Base-by-base conservation (phyloP, 257 asterid species). In the Nicotiana benthamiana region DNA sequence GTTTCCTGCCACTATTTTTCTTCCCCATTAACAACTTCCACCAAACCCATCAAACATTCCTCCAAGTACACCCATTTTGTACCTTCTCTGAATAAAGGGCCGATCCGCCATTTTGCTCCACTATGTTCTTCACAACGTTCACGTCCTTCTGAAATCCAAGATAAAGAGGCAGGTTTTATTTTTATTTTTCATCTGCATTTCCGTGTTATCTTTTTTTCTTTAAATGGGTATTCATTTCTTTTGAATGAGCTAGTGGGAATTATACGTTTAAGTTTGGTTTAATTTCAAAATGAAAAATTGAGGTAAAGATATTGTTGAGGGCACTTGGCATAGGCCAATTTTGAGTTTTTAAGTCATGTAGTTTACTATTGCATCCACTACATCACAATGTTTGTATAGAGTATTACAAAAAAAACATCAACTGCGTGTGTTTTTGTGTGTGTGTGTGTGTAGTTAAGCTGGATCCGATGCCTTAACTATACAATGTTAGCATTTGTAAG, bases 1-100 rank as follows among this genome's bases (percentile, higher is more conserved):
- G 72, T 84, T 82, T 88, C 96, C 67, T 93, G 92, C 91, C 92
- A 87, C 82, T 87, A 80, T 1, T 74, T 75, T 81, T 85, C 89
- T 28, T 89, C 88, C 54, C 80, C 92, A 27, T 79, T 82, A 18
- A 65, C 84, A 9, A 67, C 86, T 46, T 9, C 84, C 75, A 86
- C 65, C 18, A 87, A 86, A 75, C 65, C 88, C 56, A 20, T 60
- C 27, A 70, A 46, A 68, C 88, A n/a, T 9, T 80, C 63, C 43
- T 68, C 88, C 16, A 86, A 80, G 15, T 79, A 82, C 89, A 59
- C 53, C 77, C 82, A 80, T 26, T 34, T 79, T 20, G 3, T 48
- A 22, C 51, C 83, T 32, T 17, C 86, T 81, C 27, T 10, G 0
- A 78, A 10, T 24, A 79, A 77, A 77, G 54, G 70, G 2, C 43